Evolutionary conservation across 2,329 filamentous ascomycete species (phyloP), one percentile per base, ranked within the genome.

Genomic region (Teratosphaeria pseudoeucalypti): DNA sequence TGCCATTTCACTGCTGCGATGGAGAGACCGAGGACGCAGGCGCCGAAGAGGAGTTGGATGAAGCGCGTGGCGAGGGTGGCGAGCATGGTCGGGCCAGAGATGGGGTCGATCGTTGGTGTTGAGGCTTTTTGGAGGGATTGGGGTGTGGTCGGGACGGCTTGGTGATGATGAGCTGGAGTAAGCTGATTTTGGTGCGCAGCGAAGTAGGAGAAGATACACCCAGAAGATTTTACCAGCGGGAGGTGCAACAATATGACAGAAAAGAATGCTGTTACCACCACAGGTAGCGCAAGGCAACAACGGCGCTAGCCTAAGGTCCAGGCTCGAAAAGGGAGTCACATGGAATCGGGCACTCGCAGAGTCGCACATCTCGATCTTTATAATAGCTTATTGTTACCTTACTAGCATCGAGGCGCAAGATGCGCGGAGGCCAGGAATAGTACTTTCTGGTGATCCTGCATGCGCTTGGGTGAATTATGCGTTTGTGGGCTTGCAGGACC

Each of bases 1-100:
- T 71, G 68, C 61, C 62, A 63, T 56, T 66, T 59, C 53, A 65
- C 59, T 1, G 68, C 64, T 27, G 27, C 55, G 57, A 69, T 64
- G 7, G 68, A 68, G 37, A 70, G 61, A 23, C 62, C 67, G 52
- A 71, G 65, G 32, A 69, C 67, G 43, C 67, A 59, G 57, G 62
- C 65, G 55, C 63, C 63, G 63, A 67, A 68, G 57, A 68, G 39
- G 43, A 68, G 26, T 57, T 68, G 67, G 49, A 63, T 49, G 32
- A 56, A 43, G 39, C 63, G 64, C 19, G 56, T 54, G 57, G 61
- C 43, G n/a, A 64, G 53, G 39, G 58, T 59, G 55, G 57, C 58
- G 54, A 59, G 9, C 58, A 59, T 59, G 3, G 27, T 59, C 16
- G 12, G 11, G 27, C 26, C 16, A 6, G 37, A 43, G 37, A 12